Conservation (phyloP, 257 asterid species). For the Primulina eburnea region DNA sequence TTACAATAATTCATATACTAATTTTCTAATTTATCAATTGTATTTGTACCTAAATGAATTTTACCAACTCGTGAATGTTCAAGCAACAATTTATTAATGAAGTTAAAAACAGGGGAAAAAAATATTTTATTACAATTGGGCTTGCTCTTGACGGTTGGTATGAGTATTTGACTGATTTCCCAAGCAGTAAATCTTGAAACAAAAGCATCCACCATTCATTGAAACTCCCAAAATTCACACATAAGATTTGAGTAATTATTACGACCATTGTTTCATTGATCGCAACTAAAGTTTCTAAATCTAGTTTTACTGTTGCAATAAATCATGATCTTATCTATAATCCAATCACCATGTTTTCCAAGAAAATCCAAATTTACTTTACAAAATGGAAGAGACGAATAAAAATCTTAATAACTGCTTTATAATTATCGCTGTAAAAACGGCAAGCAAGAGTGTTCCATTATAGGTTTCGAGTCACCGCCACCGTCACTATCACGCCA, state of each 20-base stretch:
- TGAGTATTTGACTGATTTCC: not conserved
- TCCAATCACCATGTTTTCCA: not conserved
- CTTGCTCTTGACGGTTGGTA: too few species aligned
- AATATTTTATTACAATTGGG: too few species aligned
- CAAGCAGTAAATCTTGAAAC: not conserved
- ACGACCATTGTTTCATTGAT: not conserved
- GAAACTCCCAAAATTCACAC: not conserved
- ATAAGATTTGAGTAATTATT: too few species aligned
- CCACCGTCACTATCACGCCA: conserved; percentile 23
- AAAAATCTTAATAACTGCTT: too few species aligned
- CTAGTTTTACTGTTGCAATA: not conserved
- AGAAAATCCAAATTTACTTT: not conserved
- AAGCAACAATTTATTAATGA: too few species aligned
- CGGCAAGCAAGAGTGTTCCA: conserved; percentile 5
- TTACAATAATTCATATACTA: too few species aligned
- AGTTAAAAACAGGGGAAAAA: too few species aligned
- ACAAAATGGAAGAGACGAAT: not conserved
- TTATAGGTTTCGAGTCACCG: conserved; percentile 25
- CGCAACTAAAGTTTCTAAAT: not conserved
- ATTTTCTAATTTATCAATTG: too few species aligned
- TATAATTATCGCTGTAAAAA: conserved; percentile 1
- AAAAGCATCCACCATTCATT: not conserved
- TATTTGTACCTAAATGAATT: too few species aligned
- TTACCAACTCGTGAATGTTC: too few species aligned
- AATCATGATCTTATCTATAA: not conserved